A percentile compares a stretch with the other conserved stretches of the same genome.
These are phyloP conservation scores for Chalciporus chontae DNA, from an alignment of 768 basidiomycete genomes.

Conservation along the genomic window DNA sequence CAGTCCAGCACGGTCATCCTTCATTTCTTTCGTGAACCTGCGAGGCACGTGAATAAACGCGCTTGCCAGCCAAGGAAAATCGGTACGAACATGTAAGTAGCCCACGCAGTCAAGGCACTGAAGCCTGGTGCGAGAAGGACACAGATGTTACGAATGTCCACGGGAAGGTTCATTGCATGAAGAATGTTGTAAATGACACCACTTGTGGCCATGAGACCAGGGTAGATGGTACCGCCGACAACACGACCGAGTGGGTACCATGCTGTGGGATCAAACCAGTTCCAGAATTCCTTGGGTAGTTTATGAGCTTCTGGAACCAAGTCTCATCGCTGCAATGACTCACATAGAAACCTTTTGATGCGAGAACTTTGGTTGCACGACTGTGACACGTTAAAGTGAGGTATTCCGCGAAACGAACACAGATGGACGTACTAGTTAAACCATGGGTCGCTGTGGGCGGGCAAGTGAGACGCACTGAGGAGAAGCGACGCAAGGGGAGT, in stretches of 20 bases:
- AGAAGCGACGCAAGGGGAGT: not conserved
- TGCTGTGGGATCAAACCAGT: conserved; percentile 99
- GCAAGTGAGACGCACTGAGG: not conserved
- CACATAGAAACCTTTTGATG: conserved; percentile 94
- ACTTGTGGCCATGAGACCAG: conserved; percentile 96
- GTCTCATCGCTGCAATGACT: conserved; percentile 25
- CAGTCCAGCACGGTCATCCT: conserved; percentile 92
- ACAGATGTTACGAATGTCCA: conserved; percentile 96
- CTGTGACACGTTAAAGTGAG: conserved; percentile 36
- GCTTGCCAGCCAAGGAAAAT: not conserved
- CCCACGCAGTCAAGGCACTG: conserved; percentile 93
- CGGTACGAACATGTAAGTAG: conserved; percentile 81
- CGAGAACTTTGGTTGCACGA: conserved; percentile 89
- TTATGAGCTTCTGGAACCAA: conserved; percentile 4
- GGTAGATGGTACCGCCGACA: conserved; percentile 97
- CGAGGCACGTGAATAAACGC: not conserved
- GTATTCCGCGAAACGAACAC: not conserved
- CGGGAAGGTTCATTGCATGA: conserved; percentile 85
- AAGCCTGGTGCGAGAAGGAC: conserved; percentile 97
- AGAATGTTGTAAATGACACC: conserved; percentile 95
- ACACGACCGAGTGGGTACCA: conserved; percentile 99
- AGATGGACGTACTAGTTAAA: conserved; percentile 86
- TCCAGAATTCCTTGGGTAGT: conserved; percentile 91
- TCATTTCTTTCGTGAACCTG: conserved; percentile 97
- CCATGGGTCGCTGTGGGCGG: conserved; percentile 83